These are phyloP conservation scores for Metschnikowia similis DNA, from an alignment of 805 yeast genomes.

Conservation along the genomic window DNA sequence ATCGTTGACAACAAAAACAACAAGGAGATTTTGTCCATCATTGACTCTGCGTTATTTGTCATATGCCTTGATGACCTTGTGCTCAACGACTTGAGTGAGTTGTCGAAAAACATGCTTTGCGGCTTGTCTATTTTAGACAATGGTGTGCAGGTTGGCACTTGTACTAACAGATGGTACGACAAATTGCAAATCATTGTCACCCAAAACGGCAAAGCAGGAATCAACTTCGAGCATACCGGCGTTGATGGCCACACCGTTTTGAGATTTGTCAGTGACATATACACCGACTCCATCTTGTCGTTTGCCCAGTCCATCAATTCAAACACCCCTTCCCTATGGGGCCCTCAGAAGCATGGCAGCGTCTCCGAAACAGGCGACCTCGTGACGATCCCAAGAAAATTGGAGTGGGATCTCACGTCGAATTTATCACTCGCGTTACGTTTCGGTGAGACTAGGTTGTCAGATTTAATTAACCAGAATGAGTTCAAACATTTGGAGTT, in stretches of 20 bases:
- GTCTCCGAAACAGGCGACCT: slow-evolving; percentile 31
- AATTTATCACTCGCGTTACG: slow-evolving; percentile 76
- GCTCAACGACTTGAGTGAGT: slow-evolving; percentile 55
- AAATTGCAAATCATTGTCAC: slow-evolving; percentile 85
- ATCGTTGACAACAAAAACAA: slow-evolving; percentile 47
- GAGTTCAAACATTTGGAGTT: slow-evolving; percentile 82
- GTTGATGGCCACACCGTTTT: slow-evolving; percentile 94
- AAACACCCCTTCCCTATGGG: slow-evolving; percentile 70
- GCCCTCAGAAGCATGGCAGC: slow-evolving; percentile 19
- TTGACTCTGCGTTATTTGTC: slow-evolving; percentile 79
- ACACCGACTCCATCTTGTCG: slow-evolving; percentile 83
- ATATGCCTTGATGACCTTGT: slow-evolving; percentile 79
- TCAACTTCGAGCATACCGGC: slow-evolving; percentile 91
- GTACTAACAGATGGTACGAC: slow-evolving; percentile 94
- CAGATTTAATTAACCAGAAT: slow-evolving; percentile 84
- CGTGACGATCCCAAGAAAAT: slow-evolving; percentile 73
- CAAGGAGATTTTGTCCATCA: slow-evolving; percentile 63
- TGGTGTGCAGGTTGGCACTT: slow-evolving; percentile 90
- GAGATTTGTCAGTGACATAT: slow-evolving; percentile 82
- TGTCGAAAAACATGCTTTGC: slow-evolving; percentile 82
- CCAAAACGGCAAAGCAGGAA: slow-evolving; percentile 86
- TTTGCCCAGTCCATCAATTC: slow-evolving; percentile 81
- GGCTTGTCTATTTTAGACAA: slow-evolving; percentile 75
- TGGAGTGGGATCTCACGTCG: slow-evolving; percentile 80
- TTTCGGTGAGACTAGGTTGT: slow-evolving; percentile 85